Base-by-base conservation (phyloP, 192 early-diverging fungal species). In the Chytriomyces confervae region DNA sequence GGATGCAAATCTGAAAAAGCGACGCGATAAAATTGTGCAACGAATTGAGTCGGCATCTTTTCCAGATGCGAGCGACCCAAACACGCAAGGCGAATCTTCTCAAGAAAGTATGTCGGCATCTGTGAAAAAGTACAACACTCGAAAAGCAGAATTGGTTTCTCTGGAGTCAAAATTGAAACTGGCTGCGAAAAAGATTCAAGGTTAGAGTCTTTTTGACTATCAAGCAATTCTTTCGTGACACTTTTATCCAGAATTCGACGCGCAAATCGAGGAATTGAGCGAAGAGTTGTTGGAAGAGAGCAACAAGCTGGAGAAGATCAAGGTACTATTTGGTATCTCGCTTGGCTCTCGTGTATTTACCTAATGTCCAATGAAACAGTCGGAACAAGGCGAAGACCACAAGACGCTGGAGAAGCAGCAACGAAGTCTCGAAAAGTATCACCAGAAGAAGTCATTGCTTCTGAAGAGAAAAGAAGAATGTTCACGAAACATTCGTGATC, bases 401-500 rank as follows among this genome's bases (percentile, higher is more conserved):
- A 84, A 88, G 60, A 72, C 65, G 16, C 61, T 93, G 79, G 84
- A 89, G 60, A 79, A 79, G 29, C 78, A 88, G 36, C 88, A 92
- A 63, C 87, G 90, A 57, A 84, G 85, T 48, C 77, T 91, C 18
- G 95, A 97, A 63, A 91, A 93, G 62, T 94, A 93, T 75, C 76
- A 94, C 44, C 88, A 91, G 24, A 82, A 82, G 46, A 83, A 85
- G 69, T 61, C 83, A 18, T 47, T 95, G 51, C 85, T 95, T 46
- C 62, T 93, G 51, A 89, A 93, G 66, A 92, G 92, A 81, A 98
- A 97, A 82, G 95, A 96, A 67, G 93, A 95, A 79, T 93, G 91
- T 78, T 89, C 84, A 57, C 84, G 89, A 67, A 94, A 93, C 73
- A 95, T 98, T 76, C 93, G 97, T 47, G 96, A 99, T 20, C 88